Base-by-base conservation (phyloP, 768 basidiomycete genomes). In the Tylopilus rubrobrunneus region DNA sequence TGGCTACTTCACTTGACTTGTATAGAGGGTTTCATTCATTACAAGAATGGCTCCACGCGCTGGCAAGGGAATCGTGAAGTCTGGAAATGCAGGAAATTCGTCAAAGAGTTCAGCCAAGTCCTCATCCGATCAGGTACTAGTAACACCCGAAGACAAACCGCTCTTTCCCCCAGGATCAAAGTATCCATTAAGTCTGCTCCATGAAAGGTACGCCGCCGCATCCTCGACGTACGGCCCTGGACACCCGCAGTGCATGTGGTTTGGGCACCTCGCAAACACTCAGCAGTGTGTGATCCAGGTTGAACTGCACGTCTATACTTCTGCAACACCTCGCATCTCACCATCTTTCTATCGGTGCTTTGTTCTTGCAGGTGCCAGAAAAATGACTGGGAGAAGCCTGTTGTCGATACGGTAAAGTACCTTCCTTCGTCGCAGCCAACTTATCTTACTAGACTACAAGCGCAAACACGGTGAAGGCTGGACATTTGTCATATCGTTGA, bases 51-150 rank as follows among this genome's bases (percentile, higher is more conserved):
- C 85, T 53, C 82, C 85, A 15, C 80, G 77, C 53, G 36, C 56
- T 47, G 51, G 53, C 1, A 85, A 78, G 73, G 86, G 87, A 58
- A 89, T 93, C 48, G 84, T 92, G 58, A 89, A 87, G 68, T 87
- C 89, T 53, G 92, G 92, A 42, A 92, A 92, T 67, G 87, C 90
- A n/a, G 90, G 92, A 45, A 94, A 91, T 62, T 89, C 89, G 1
- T 79, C 86, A 31, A 92, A 89, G 57, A 73, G 69, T 42, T 48
- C 67, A 8, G 47, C 44, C 34, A 54, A 48, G 36, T n/a, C 56
- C 33, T 27, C 63, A 37, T 43, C 64, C 5, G 25, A 25, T 5
- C 51, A 67, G 8, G 12, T 19, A 19, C 19, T 19, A 19, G 19
- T 10, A 41, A 34, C 52, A 49, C 56, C 58, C 29, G 71, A 69